These are phyloP conservation scores for Hylodesmum podocarpum DNA, from an alignment of 306 rosid genomes.

Conservation along the genomic window DNA sequence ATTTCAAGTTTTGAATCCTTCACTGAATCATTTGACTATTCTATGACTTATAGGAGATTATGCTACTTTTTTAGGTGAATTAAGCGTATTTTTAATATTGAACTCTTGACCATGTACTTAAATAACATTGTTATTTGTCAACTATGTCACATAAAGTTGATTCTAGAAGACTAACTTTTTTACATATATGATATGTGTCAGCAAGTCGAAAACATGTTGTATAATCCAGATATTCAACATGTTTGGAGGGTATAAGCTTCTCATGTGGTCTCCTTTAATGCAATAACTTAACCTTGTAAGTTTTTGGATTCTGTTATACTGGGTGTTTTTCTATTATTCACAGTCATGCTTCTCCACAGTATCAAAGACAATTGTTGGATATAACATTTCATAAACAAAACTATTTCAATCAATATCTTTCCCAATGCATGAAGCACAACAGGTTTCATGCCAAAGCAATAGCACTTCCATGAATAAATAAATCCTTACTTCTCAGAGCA, in stretches of 20 bases:
- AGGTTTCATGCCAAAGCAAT: conserved; percentile 11
- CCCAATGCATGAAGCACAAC: conserved; percentile 1
- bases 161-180: too few species aligned
- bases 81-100: too few species aligned
- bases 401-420: conserved; percentile 5
- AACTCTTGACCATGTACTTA: too few species aligned
- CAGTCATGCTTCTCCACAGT: not conserved
- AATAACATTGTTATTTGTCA: too few species aligned
- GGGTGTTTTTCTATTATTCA: not conserved
- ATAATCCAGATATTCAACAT: too few species aligned
- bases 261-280: not conserved
- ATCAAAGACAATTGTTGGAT: not conserved
- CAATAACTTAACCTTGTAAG: not conserved
- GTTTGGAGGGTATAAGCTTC: too few species aligned
- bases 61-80: too few species aligned
- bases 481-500: conserved; percentile 20
- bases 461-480: not conserved
- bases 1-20: too few species aligned
- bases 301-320: not conserved
- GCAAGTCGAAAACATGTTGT: not conserved
- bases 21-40: not conserved
- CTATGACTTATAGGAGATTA: too few species aligned
- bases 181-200: too few species aligned
- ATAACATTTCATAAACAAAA: conserved; percentile 4
- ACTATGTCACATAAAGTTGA: too few species aligned